Evolutionary conservation across 139 green algal species (phyloP).

Genomic region (Chlamydomonas urium): DNA sequence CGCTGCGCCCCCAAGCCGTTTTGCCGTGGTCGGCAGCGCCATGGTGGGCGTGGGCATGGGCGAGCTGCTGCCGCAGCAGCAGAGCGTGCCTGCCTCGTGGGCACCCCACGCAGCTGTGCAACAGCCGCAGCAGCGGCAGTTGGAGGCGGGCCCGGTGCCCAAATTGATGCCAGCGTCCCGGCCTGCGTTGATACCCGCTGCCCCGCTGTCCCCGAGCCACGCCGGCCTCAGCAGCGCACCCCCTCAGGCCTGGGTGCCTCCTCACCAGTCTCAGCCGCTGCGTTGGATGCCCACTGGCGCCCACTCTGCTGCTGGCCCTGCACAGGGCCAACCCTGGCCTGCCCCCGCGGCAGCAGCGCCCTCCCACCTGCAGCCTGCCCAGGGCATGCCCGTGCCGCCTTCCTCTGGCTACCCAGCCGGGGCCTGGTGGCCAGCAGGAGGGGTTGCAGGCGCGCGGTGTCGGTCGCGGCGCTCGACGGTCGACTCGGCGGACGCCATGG

Average conservation of each 20-base stretch:
- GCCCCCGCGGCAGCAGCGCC: neutral
- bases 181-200: neutral
- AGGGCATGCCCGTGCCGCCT: too few species aligned
- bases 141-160: neutral
- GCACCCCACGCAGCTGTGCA: neutral
- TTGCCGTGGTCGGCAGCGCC: too few species aligned
- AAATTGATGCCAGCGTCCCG: neutral
- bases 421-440: too few species aligned
- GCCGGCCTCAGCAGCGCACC: neutral
- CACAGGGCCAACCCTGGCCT: constrained; percentile 7
- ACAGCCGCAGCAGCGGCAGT: neutral
- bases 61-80: too few species aligned
- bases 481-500: too few species aligned
- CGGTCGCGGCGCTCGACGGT: too few species aligned
- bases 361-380: too few species aligned
- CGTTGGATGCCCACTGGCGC: neutral
- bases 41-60: too few species aligned
- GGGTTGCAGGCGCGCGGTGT: too few species aligned
- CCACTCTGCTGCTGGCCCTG: too few species aligned
- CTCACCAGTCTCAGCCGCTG: neutral
- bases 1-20: too few species aligned
- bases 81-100: neutral
- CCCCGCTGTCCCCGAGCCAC: neutral
- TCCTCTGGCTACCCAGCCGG: too few species aligned
- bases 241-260: neutral